phyloP scores from a whole-genome alignment of 163 green algal genomes.

The Scenedesmus sp. region DNA sequence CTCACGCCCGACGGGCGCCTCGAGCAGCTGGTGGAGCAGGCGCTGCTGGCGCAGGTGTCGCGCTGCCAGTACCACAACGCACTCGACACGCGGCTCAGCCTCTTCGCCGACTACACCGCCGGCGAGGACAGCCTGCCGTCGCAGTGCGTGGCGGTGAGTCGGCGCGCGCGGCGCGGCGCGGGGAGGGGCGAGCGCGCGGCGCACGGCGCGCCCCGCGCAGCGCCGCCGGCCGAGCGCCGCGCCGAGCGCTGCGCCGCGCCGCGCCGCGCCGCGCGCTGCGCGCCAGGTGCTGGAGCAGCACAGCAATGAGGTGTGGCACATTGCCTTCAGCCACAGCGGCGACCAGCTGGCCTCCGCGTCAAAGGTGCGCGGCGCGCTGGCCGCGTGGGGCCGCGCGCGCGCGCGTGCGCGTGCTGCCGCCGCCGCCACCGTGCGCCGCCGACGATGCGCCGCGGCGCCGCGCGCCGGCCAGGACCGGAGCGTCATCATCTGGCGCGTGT shows the following conservation, averaged over 20 bases:
- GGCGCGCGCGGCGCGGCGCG: neutral
- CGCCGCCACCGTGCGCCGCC: too few species aligned
- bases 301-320: slow-evolving; percentile 93
- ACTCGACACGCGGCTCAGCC: slow-evolving; percentile 50
- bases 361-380: slow-evolving; percentile 57
- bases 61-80: slow-evolving; percentile 79
- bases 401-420: too few species aligned
- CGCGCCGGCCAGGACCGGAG: slow-evolving; percentile 61
- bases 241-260: too few species aligned
- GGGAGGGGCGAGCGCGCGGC: too few species aligned
- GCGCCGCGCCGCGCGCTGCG: too few species aligned
- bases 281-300: slow-evolving; percentile 81
- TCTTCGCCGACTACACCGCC: slow-evolving; percentile 79
- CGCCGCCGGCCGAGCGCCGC: too few species aligned
- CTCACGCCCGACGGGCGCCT: slow-evolving; percentile 83
- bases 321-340: slow-evolving; percentile 86
- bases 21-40: slow-evolving; percentile 89
- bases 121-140: slow-evolving; percentile 71
- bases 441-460: too few species aligned
- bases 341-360: slow-evolving; percentile 78
- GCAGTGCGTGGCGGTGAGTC: slow-evolving; percentile 60
- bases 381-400: neutral
- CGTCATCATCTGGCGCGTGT: slow-evolving; percentile 70
- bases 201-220: too few species aligned
- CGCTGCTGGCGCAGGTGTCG: slow-evolving; percentile 51